Evolutionary conservation across 2,329 filamentous ascomycete species (phyloP).

Genomic region (Cytospora chrysosperma): DNA sequence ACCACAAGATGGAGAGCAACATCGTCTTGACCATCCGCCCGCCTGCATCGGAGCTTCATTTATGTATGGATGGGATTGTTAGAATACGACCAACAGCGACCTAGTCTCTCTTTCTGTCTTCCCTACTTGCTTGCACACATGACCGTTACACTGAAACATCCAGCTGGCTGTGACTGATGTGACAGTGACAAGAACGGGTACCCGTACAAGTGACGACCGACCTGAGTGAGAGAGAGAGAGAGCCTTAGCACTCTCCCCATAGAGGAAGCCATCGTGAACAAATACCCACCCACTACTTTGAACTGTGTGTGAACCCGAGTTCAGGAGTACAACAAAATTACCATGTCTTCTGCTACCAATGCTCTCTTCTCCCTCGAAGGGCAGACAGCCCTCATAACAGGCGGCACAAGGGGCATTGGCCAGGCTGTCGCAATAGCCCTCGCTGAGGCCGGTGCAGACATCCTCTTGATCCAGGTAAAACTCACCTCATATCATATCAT

Average conservation of each 20-base stretch:
- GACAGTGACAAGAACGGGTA: background rate
- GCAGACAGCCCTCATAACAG: constrained; percentile 58
- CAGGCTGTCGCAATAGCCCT: constrained; percentile 56
- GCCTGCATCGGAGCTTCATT: constrained; percentile 15
- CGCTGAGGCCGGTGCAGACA: constrained; percentile 58
- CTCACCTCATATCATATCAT: background rate
- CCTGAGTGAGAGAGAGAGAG: background rate
- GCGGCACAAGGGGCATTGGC: constrained; percentile 58
- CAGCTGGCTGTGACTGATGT: background rate
- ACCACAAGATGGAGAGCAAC: background rate
- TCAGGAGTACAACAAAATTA: background rate
- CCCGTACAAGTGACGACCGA: background rate
- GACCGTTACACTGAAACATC: background rate
- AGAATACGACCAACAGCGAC: background rate
- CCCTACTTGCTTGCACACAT: background rate
- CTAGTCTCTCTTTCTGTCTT: background rate
- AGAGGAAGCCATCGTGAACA: background rate
- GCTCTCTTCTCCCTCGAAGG: constrained; percentile 51
- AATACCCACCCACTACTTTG: background rate
- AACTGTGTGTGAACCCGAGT: background rate
- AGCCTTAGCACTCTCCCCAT: too few species aligned
- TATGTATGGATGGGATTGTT: background rate
- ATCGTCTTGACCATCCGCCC: background rate
- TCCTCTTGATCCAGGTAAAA: constrained; percentile 53
- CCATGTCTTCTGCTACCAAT: constrained; percentile 38